Evolutionary conservation across 495 filamentous ascomycete species (phyloP), one percentile per base, ranked within the genome.

Genomic region (Corynascus novoguineensis): DNA sequence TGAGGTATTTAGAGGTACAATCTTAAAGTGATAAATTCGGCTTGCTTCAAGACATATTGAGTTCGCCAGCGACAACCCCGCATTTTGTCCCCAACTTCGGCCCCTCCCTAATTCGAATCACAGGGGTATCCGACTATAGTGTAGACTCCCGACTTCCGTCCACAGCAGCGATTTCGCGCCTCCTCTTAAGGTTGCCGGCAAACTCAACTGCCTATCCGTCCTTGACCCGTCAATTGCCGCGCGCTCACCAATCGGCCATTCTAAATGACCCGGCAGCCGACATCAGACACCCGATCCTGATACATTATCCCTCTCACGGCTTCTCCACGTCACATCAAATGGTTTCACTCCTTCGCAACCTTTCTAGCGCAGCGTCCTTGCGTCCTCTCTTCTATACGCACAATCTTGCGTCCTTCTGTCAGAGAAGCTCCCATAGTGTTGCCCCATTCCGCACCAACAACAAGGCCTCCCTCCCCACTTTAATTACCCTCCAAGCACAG

Each of bases 171-270:
- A 45, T 25, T 28, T 54, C 51, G 51, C 38, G 32, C 8, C 50
- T 41, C 48, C 6, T 27, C 32, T 4, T n/a, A n/a, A n/a, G n/a
- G n/a, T n/a, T 15, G 31, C 12, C 42, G 11, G 21, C 21, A 32
- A 34, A 6, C 29, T 24, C 17, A 21, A 24, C n/a, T 9, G 28
- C 19, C 48, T 25, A 25, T 44, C 27, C 25, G 32, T 44, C 24
- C 38, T 38, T 42, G 19, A 24, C 41, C 53, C 53, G 53, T 24
- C 29, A 22, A 42, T 55, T 37, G 41, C 53, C 53, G n/a, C n/a
- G n/a, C n/a, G 53, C 51, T 53, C 50, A 42, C 37, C 32, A 53
- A 41, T 34, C 38, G 38, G 51, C n/a, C 51, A 44, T 54, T 44
- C 25, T 40, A 42, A 28, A 28, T 53, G 9, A 28, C 2, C 38